Percentiles rank a stretch among this genome's conserved stretches.
These are phyloP conservation scores for Cochlearia excelsa DNA, from an alignment of 345 rosid species.

Conservation along the genomic window DNA sequence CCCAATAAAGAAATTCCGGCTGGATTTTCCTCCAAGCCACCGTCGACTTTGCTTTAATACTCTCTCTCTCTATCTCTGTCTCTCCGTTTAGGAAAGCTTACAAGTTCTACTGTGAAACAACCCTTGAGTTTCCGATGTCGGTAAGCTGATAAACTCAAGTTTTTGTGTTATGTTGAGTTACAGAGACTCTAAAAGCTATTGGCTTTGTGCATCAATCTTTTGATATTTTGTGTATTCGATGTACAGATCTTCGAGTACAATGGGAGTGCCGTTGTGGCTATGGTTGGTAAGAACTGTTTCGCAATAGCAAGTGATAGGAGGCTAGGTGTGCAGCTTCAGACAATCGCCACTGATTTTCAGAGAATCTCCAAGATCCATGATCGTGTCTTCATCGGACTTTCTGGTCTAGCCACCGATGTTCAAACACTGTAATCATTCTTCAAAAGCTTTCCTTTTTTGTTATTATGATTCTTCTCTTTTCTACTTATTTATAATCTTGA, in stretches of 20 bases:
- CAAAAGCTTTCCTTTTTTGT: slow-evolving; percentile 16
- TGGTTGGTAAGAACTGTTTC: slow-evolving; percentile 99
- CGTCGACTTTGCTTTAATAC: slow-evolving; percentile 22
- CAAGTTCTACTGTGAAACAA: not conserved
- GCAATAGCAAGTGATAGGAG: slow-evolving; percentile 97
- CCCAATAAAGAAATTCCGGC: slow-evolving; percentile 28
- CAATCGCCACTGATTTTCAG: slow-evolving; percentile 93
- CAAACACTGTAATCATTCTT: slow-evolving; percentile 59
- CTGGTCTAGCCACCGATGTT: slow-evolving; percentile 93
- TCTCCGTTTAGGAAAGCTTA: slow-evolving; percentile 26
- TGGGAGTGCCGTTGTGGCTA: slow-evolving; percentile 96
- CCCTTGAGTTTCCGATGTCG: not conserved
- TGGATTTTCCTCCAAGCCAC: slow-evolving; percentile 48
- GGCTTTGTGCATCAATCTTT: not conserved
- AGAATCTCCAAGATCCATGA: slow-evolving; percentile 82
- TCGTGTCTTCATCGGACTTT: slow-evolving; percentile 77
- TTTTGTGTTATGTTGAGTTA: not conserved
- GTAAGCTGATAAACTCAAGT: not conserved
- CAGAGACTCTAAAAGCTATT: not conserved
- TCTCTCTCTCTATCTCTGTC: not conserved
- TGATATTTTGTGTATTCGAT: not conserved
- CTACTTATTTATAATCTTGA: not conserved
- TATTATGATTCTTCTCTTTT: too few species aligned
- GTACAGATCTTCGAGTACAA: slow-evolving; percentile 93
- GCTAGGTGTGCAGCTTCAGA: slow-evolving; percentile 91